These are phyloP conservation scores for Pestalotiopsis sp. DNA, from an alignment of 2,329 filamentous ascomycete species.

Conservation along the genomic window DNA sequence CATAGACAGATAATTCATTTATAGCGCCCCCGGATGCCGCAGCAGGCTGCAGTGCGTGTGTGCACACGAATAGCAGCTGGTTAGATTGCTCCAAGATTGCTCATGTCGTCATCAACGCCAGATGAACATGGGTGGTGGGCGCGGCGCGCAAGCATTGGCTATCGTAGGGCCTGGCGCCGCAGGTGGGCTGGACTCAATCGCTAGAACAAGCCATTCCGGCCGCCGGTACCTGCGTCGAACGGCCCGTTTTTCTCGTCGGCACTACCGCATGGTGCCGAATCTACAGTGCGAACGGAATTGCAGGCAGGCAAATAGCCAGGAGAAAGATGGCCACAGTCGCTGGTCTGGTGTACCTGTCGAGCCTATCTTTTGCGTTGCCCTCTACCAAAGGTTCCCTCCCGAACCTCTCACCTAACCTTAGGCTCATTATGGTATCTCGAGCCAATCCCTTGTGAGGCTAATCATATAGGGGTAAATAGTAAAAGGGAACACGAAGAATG, in stretches of 20 bases:
- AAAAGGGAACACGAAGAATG: too few relatives aligned
- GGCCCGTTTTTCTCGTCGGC: conserved; percentile 8
- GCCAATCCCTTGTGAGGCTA: too few relatives aligned
- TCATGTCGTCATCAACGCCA: conserved; percentile 7
- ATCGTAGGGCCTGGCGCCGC: neutral
- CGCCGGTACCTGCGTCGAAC: conserved; percentile 10
- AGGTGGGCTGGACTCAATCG: neutral
- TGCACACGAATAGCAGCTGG: neutral
- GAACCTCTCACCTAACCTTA: too few relatives aligned
- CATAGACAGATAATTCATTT: too few relatives aligned
- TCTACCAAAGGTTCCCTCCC: too few relatives aligned
- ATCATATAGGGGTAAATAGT: too few relatives aligned
- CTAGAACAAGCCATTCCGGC: conserved; percentile 1
- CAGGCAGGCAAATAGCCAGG: too few relatives aligned
- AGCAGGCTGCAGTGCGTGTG: neutral
- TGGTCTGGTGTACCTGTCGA: too few relatives aligned
- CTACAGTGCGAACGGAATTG: neutral
- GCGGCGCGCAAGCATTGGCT: neutral
- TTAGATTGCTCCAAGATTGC: conserved; percentile 3
- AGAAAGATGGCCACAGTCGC: too few relatives aligned
- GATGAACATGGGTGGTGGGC: neutral
- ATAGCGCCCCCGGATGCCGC: neutral
- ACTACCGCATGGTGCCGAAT: neutral
- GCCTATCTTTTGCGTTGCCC: too few relatives aligned
- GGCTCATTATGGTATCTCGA: too few relatives aligned